These are phyloP conservation scores for Cryptococcus sp. DNA, from an alignment of 1,284 basidiomycete species.

Conservation along the genomic window DNA sequence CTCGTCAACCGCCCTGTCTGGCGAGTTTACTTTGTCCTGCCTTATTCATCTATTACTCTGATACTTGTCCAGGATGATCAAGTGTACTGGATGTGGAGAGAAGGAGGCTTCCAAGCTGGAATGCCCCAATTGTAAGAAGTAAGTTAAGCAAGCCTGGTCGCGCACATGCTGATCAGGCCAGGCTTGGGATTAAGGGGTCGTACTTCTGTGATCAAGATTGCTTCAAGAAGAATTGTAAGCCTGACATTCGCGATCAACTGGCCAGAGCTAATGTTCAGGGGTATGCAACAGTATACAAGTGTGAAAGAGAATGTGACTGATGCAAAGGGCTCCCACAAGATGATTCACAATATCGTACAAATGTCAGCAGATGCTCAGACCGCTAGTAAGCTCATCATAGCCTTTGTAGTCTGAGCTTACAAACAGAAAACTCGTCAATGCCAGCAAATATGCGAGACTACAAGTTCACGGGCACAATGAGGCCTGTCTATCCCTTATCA, in stretches of 20 bases:
- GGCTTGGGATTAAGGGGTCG: constrained; percentile 47
- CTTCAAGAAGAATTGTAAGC: constrained; percentile 50
- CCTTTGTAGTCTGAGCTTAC: constrained; percentile 3
- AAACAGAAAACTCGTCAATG: constrained; percentile 34
- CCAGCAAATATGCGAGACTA: constrained; percentile 42
- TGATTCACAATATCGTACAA: constrained; percentile 45
- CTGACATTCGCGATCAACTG: neutral
- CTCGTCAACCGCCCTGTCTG: neutral
- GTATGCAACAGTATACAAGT: constrained; percentile 8
- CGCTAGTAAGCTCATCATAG: constrained; percentile 22
- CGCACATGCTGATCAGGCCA: constrained; percentile 7
- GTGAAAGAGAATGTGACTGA: neutral
- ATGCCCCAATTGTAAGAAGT: constrained; percentile 49
- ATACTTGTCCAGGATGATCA: constrained; percentile 12
- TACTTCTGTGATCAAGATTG: constrained; percentile 51
- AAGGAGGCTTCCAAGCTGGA: constrained; percentile 46
- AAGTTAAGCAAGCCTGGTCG: constrained; percentile 8
- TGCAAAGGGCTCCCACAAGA: constrained; percentile 30
- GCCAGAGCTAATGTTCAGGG: constrained; percentile 13
- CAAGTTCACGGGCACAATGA: constrained; percentile 45
- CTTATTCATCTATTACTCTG: neutral
- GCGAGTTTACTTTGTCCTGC: neutral
- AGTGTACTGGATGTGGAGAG: constrained; percentile 43
- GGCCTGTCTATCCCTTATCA: constrained; percentile 48
- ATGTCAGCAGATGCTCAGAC: constrained; percentile 36